Evolutionary conservation across 345 rosid genomes (phyloP), one percentile per base, ranked within the genome.

Genomic region (Heritiera littoralis): DNA sequence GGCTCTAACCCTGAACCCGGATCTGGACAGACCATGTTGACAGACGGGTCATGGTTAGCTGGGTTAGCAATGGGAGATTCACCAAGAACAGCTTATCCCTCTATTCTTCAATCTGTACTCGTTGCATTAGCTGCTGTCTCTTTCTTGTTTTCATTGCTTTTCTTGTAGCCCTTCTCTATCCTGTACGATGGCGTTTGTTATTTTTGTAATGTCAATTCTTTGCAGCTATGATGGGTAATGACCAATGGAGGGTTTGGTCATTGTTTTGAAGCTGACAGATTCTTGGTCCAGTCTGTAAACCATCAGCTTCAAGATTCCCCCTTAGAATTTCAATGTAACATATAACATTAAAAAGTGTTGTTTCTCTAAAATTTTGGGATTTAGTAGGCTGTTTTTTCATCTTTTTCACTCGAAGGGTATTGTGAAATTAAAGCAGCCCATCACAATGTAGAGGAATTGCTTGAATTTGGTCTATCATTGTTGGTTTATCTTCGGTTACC

Each of bases 11-110:
- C 79, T 17, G 59, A 40, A 20, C 11, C 80, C 0, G 89, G 83
- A 59, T 79, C 91, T 2, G 87, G 93, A 30, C 86, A 82, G 78
- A 79, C 97, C 4, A 78, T 88, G 89, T 67, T 92, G 65, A 88
- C 89, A 12, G 98, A 94, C 28, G 97, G 94, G n/a, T 89, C 98
- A 5, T 94, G 94, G 91, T 74, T 95, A 83, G 99, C 97, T 66
- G 96, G 98, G 80, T 84, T 95, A 77, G 99, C 98, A 70, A 88
- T 93, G 97, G 99, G 98, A 64, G 90, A 85, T 58, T 87, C 99
- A 0, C 48, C 81, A 70, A 84, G 85, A 83, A 14, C 84, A 15
- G 77, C 80, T 28, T 55, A 82, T 56, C 77, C 80, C 11, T 32
- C 43, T 71, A 63, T 68, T 64, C 46, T 82, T 1, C 83, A 79